Evolutionary conservation across 225 moss, liverwort and hornwort genomes (phyloP).

Genomic region (Sphagnum contortum): DNA sequence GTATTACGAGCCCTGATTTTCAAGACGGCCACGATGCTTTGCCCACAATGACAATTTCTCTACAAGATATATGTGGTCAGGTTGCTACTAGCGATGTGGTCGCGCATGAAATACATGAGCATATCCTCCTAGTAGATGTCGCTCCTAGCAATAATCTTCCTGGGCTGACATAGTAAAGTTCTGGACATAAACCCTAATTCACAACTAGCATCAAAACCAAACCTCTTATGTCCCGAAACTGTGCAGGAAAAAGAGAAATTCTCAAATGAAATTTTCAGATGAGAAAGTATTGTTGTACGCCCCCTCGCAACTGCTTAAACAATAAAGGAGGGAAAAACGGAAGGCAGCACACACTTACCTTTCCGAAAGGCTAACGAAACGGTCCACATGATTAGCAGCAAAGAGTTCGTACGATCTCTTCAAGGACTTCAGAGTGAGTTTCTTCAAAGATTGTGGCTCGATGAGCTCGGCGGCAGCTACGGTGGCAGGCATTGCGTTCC

Average conservation of each 20-base stretch:
- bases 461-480: constrained; percentile 49
- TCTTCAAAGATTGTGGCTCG: constrained; percentile 90
- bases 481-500: constrained; percentile 53
- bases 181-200: too few relatives aligned
- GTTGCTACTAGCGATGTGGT: background rate
- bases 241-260: too few relatives aligned
- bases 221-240: too few relatives aligned
- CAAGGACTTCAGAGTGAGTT: constrained; percentile 75
- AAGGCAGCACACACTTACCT: constrained; percentile 21
- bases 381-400: constrained; percentile 48
- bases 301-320: background rate
- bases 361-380: constrained; percentile 29
- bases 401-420: constrained; percentile 87
- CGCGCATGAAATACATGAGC: too few relatives aligned
- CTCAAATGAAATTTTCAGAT: background rate
- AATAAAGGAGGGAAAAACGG: too few relatives aligned
- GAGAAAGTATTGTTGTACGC: background rate
- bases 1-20: too few relatives aligned
- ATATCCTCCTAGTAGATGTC: too few relatives aligned
- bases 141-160: too few relatives aligned
- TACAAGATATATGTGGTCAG: background rate
- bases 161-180: too few relatives aligned
- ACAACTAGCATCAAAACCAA: too few relatives aligned
- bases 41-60: background rate
- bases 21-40: background rate